Percentiles rank a stretch among this genome's conserved stretches.
Conservation (phyloP, 345 rosid species). For the Brassica juncea region DNA sequence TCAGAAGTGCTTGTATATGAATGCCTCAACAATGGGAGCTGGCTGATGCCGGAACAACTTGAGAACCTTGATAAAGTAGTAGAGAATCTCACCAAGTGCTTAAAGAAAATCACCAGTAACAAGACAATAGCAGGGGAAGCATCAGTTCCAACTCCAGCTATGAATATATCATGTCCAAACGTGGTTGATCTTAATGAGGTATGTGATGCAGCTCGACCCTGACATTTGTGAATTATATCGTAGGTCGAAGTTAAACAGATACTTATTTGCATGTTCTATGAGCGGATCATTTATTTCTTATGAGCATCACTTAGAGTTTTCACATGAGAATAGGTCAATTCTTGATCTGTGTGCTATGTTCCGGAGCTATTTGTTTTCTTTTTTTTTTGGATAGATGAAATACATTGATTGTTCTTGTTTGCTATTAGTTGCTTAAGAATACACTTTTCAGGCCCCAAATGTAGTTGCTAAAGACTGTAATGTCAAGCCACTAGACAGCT, state of each 20-base stretch:
- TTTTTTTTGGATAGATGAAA: constrained; percentile 10
- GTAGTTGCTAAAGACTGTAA: constrained; percentile 21
- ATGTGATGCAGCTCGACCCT: constrained; percentile 25
- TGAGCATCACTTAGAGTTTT: constrained; percentile 6
- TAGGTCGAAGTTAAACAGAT: background rate
- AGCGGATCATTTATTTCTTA: background rate
- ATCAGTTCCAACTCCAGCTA: constrained; percentile 23
- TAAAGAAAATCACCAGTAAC: constrained; percentile 42
- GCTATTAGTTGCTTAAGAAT: constrained; percentile 20
- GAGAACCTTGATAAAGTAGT: constrained; percentile 61
- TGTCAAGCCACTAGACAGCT: constrained; percentile 36
- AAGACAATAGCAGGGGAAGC: constrained; percentile 41
- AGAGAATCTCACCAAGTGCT: constrained; percentile 58
- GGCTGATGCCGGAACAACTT: constrained; percentile 55
- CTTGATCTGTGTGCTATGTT: constrained; percentile 20
- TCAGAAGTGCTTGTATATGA: constrained; percentile 71
- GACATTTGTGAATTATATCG: background rate
- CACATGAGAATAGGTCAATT: background rate
- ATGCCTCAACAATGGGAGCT: constrained; percentile 53
- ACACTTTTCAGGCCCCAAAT: constrained; percentile 31
- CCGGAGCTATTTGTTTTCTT: background rate
- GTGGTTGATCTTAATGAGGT: constrained; percentile 52
- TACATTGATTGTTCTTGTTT: constrained; percentile 25
- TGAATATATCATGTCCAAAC: constrained; percentile 31
- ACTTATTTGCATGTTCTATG: background rate